These are phyloP conservation scores for Venturia nashicola DNA, from an alignment of 2,329 filamentous ascomycete species.

Conservation along the genomic window DNA sequence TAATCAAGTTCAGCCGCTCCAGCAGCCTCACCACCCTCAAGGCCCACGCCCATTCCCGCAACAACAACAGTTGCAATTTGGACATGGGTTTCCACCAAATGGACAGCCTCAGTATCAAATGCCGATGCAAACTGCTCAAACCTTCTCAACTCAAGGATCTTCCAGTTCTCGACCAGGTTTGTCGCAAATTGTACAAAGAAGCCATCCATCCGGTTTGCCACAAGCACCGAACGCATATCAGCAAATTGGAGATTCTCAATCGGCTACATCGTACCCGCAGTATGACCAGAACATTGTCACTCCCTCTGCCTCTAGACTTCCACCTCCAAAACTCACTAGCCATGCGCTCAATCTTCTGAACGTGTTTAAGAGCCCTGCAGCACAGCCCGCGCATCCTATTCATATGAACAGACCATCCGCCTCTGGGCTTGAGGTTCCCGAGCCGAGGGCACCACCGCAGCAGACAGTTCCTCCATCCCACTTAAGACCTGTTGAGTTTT, in stretches of 20 bases:
- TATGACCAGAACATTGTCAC: conserved; percentile 14
- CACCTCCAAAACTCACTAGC: conserved; percentile 43
- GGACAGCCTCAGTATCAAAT: conserved; percentile 13
- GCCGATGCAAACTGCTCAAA: conserved; percentile 9
- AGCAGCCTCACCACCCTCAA: conserved; percentile 11
- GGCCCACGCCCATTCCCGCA: conserved; percentile 12
- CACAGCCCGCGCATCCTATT: conserved; percentile 2
- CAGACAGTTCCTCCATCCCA: conserved; percentile 6
- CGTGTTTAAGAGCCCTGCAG: conserved; percentile 36
- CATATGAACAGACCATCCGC: background rate
- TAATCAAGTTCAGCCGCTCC: conserved; percentile 19
- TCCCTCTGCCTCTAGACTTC: conserved; percentile 45
- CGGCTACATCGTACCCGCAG: conserved; percentile 21
- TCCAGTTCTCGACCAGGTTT: conserved; percentile 2
- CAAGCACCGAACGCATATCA: conserved; percentile 32
- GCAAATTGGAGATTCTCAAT: conserved; percentile 27
- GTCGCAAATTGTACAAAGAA: conserved; percentile 5
- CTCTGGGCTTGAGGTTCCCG: background rate
- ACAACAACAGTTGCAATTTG: conserved; percentile 12
- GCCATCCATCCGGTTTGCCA: conserved; percentile 3
- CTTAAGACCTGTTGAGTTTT: background rate
- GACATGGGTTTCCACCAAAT: background rate
- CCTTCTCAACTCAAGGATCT: conserved; percentile 4
- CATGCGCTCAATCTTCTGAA: conserved; percentile 47
- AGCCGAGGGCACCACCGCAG: background rate